A percentile compares a stretch with the other conserved stretches of the same genome.
Evolutionary conservation across 108 stramenopile species (phyloP).

Genomic region (Cyclostephanos tholiformis): DNA sequence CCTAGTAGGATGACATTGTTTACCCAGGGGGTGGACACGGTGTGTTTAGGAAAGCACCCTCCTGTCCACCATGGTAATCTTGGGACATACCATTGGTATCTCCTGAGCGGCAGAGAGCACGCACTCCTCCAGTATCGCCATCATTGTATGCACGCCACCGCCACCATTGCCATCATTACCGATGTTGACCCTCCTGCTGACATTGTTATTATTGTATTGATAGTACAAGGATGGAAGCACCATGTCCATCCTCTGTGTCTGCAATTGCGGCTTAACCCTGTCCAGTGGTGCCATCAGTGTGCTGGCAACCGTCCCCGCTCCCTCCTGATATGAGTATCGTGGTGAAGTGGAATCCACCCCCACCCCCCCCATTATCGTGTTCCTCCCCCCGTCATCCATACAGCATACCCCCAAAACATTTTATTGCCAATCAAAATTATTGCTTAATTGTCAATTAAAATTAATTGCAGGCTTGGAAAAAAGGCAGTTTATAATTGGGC

Average conservation of each 20-base stretch:
- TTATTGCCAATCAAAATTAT: too few relatives aligned
- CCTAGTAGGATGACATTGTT: too few relatives aligned
- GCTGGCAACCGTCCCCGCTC: constrained; percentile 92
- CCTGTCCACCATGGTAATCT: constrained; percentile 38
- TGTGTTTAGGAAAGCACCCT: constrained; percentile 27
- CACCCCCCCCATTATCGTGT: constrained; percentile 13
- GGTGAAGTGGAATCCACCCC: constrained; percentile 34
- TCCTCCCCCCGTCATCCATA: constrained; percentile 6
- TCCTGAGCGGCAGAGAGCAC: constrained; percentile 39
- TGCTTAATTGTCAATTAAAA: too few relatives aligned
- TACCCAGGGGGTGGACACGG: neutral
- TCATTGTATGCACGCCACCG: neutral
- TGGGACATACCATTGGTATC: constrained; percentile 37
- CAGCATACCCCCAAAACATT: too few relatives aligned
- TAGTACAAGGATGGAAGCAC: constrained; percentile 15
- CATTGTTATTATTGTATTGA: too few relatives aligned
- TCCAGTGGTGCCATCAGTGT: constrained; percentile 94
- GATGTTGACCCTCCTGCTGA: too few relatives aligned
- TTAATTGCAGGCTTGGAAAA: too few relatives aligned
- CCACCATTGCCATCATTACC: too few relatives aligned
- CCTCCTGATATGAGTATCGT: constrained; percentile 73
- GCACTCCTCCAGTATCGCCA: constrained; percentile 24
- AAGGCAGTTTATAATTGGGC: too few relatives aligned
- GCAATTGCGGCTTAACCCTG: constrained; percentile 93
- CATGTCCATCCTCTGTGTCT: constrained; percentile 72